Conservation (phyloP, 371 early-diverging fungal species). For the Syncephalastrum contaminatum region DNA sequence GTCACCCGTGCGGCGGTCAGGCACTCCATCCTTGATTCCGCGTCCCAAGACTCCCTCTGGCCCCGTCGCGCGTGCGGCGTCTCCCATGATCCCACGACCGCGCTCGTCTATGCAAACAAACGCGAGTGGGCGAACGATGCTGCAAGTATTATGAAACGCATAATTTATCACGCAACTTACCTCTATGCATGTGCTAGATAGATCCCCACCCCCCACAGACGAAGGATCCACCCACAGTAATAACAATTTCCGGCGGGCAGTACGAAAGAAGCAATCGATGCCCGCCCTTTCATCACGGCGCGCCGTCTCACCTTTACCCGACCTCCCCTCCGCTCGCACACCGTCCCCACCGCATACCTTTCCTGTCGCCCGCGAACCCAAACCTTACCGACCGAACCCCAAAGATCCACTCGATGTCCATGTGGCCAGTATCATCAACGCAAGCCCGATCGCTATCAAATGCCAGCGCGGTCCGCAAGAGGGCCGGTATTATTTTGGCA, state of each 20-base stretch:
- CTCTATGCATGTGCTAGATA: too few species aligned
- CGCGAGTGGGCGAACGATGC: background rate
- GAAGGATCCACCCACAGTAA: background rate
- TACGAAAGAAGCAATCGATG: slow-evolving; percentile 35
- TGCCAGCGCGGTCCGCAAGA: slow-evolving; percentile 44
- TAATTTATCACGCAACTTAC: too few species aligned
- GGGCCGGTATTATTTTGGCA: slow-evolving; percentile 61
- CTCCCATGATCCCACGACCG: slow-evolving; percentile 35
- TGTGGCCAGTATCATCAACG: slow-evolving; percentile 56
- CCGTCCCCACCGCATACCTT: background rate
- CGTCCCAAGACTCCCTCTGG: slow-evolving; percentile 42
- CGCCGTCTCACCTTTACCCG: slow-evolving; percentile 13
- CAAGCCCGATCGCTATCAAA: slow-evolving; percentile 48
- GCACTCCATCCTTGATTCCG: slow-evolving; percentile 50
- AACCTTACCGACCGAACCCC: slow-evolving; percentile 41
- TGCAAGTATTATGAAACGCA: too few species aligned
- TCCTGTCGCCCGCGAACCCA: slow-evolving; percentile 13
- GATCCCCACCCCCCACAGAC: background rate
- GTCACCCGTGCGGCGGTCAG: slow-evolving; percentile 25
- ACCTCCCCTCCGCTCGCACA: slow-evolving; percentile 9
- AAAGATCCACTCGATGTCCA: slow-evolving; percentile 59
- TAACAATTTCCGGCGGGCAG: slow-evolving; percentile 7
- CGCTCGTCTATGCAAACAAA: slow-evolving; percentile 19
- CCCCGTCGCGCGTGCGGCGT: slow-evolving; percentile 14
- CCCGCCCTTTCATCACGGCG: slow-evolving; percentile 16